Conservation (phyloP, 495 filamentous ascomycete genomes). For the Xylaria grammica region DNA sequence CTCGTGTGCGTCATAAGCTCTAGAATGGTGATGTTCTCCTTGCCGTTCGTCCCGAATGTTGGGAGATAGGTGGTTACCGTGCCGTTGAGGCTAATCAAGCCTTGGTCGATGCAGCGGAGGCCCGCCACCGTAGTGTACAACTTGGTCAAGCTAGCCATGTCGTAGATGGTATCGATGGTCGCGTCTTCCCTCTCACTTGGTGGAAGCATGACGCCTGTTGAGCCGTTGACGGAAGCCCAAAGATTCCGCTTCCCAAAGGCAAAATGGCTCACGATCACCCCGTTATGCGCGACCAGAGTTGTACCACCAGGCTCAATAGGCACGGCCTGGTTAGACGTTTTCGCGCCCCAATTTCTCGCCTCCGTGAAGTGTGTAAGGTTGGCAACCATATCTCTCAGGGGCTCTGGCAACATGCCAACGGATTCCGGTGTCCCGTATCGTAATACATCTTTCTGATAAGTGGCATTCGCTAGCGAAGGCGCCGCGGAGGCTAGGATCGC, state of each 20-base stretch:
- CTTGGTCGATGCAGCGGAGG: constrained; percentile 32
- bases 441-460: constrained; percentile 22
- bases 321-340: constrained; percentile 26
- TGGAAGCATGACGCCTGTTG: constrained; percentile 29
- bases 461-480: not conserved
- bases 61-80: constrained; percentile 36
- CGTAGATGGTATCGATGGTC: constrained; percentile 36
- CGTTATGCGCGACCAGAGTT: constrained; percentile 32
- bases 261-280: constrained; percentile 37
- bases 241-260: constrained; percentile 36
- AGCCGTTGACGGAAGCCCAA: constrained; percentile 36
- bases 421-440: constrained; percentile 33
- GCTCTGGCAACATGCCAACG: constrained; percentile 30
- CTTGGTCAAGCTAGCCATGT: constrained; percentile 41
- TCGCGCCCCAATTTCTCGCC: constrained; percentile 30
- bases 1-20: constrained; percentile 39
- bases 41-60: constrained; percentile 35
- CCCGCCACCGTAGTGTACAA: constrained; percentile 33
- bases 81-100: constrained; percentile 26
- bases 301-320: constrained; percentile 36
- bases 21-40: constrained; percentile 34
- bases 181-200: constrained; percentile 23
- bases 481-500: not conserved
- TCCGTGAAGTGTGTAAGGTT: constrained; percentile 36
- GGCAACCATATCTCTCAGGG: constrained; percentile 28